Evolutionary conservation across 1,284 basidiomycete genomes (phyloP).

Genomic region (Cutaneotrichosporon cutaneum): DNA sequence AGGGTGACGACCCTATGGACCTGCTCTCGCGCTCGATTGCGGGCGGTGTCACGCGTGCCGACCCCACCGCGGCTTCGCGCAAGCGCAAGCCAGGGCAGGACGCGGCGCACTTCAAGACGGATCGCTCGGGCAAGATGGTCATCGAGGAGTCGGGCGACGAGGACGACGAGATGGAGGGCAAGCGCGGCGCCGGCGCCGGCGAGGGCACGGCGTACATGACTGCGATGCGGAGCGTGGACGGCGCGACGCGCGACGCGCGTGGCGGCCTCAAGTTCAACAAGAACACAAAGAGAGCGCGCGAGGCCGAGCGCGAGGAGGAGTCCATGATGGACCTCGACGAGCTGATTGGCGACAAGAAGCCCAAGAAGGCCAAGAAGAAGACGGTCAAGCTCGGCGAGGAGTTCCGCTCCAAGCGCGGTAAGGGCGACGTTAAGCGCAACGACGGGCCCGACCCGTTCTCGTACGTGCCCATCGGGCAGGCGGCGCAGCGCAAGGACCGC

Average conservation of each 20-base stretch:
- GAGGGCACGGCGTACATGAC: constrained; percentile 83
- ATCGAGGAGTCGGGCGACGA: constrained; percentile 64
- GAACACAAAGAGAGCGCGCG: constrained; percentile 84
- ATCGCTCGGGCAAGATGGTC: constrained; percentile 86
- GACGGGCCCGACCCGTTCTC: constrained; percentile 85
- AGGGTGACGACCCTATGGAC: constrained; percentile 95
- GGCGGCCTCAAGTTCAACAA: constrained; percentile 95
- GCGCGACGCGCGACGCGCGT: constrained; percentile 76
- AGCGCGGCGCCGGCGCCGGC: constrained; percentile 55
- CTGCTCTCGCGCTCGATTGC: constrained; percentile 75
- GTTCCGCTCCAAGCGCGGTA: constrained; percentile 75
- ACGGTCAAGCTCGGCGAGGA: constrained; percentile 68
- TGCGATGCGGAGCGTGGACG: constrained; percentile 73
- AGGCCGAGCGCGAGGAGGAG: constrained; percentile 59
- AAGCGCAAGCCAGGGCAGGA: constrained; percentile 78
- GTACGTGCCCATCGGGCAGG: constrained; percentile 79
- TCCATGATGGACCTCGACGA: constrained; percentile 54
- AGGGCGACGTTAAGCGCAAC: constrained; percentile 84
- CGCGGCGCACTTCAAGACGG: constrained; percentile 80
- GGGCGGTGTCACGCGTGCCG: constrained; percentile 65
- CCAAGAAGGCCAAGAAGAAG: constrained; percentile 51
- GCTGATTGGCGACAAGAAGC: constrained; percentile 63
- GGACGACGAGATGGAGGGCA: constrained; percentile 49
- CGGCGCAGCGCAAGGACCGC: constrained; percentile 55
- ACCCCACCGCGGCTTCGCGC: constrained; percentile 17